Conservation (phyloP, 495 filamentous ascomycete species). For the Xylaria nigripes region DNA sequence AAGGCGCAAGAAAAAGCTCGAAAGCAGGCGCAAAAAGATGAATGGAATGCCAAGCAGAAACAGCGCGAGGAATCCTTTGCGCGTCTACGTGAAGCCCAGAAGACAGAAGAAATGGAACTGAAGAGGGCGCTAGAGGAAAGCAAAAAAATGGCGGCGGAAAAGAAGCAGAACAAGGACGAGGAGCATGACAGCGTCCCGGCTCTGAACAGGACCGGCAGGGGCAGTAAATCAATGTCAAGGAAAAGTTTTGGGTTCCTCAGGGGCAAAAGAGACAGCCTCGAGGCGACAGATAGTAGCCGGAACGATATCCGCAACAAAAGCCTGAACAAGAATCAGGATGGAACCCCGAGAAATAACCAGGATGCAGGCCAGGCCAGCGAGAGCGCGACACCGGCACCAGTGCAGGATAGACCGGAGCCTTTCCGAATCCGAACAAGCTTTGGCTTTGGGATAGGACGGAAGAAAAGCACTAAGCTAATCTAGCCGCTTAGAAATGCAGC, state of each 20-base stretch:
- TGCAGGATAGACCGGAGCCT: slow-evolving; percentile 21
- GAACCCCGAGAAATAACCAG: not conserved
- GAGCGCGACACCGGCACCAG: slow-evolving; percentile 9
- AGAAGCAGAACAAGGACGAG: slow-evolving; percentile 32
- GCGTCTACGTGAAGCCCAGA: slow-evolving; percentile 27
- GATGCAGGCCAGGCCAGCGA: slow-evolving; percentile 24
- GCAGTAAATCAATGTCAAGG: slow-evolving; percentile 38
- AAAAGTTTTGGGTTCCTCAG: slow-evolving; percentile 43
- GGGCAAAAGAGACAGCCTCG: slow-evolving; percentile 24
- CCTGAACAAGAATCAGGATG: slow-evolving; percentile 19
- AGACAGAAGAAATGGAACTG: slow-evolving; percentile 32
- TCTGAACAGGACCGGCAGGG: slow-evolving; percentile 30
- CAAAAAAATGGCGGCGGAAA: slow-evolving; percentile 34
- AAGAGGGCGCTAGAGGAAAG: slow-evolving; percentile 36
- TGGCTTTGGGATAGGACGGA: slow-evolving; percentile 50
- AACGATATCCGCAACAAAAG: slow-evolving; percentile 28
- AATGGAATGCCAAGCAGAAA: slow-evolving; percentile 54
- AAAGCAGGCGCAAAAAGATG: slow-evolving; percentile 47
- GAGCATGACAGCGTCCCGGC: slow-evolving; percentile 29
- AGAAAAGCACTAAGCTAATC: slow-evolving; percentile 47
- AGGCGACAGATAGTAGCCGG: slow-evolving; percentile 25
- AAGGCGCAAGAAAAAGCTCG: slow-evolving; percentile 56
- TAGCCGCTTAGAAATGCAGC: slow-evolving; percentile 5
- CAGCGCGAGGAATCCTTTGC: slow-evolving; percentile 30
- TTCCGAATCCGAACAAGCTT: slow-evolving; percentile 44